Conservation (phyloP, 164 flowering plant species). For the Nymphaea colorata region DNA sequence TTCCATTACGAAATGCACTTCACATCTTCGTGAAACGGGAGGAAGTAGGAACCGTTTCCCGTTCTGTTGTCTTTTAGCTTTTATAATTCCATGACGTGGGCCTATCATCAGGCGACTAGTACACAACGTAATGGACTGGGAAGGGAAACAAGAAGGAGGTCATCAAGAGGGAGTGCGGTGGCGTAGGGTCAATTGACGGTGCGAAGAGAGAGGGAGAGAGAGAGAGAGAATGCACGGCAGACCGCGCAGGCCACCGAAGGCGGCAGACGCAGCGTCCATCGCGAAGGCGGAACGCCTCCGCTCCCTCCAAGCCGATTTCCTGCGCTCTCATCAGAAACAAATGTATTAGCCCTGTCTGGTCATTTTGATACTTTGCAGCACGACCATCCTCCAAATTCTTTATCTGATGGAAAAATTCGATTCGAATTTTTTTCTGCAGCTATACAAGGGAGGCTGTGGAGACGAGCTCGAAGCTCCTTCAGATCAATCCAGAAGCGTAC, state of each 20-base stretch:
- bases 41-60: too few species aligned
- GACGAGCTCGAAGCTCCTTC: conserved; percentile 52
- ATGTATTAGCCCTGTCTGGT: conserved; percentile 20
- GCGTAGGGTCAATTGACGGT: background rate
- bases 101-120: too few species aligned
- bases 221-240: conserved; percentile 57
- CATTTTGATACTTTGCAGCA: background rate
- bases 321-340: conserved; percentile 54
- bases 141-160: too few species aligned
- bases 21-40: too few species aligned
- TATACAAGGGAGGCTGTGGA: conserved; percentile 67
- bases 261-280: conserved; percentile 32
- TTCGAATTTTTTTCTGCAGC: conserved; percentile 20
- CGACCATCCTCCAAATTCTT: background rate
- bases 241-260: conserved; percentile 56
- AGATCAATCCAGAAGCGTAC: conserved; percentile 63
- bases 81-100: too few species aligned
- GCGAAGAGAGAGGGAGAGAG: too few species aligned
- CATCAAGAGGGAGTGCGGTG: background rate
- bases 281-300: conserved; percentile 54
- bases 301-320: conserved; percentile 56
- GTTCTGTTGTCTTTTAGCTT: too few species aligned
- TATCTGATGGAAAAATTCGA: background rate
- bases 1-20: too few species aligned
- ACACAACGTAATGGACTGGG: too few species aligned